Conservation (phyloP, 176 grass and related monocot genomes). For the Oryza coarctata region DNA sequence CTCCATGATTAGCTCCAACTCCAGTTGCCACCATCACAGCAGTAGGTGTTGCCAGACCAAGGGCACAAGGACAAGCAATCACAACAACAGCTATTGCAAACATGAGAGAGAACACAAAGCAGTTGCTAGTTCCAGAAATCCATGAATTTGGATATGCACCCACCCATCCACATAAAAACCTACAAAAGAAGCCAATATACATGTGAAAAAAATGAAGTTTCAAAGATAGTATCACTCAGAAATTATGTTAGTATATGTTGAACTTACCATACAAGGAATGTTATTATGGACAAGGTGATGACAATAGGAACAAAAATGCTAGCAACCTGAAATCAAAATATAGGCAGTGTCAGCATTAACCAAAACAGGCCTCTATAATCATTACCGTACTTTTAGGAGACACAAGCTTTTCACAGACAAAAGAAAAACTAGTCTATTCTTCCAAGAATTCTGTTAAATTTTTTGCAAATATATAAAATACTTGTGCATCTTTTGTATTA, state of each 20-base stretch:
- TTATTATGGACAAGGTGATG: constrained; percentile 81
- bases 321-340: constrained; percentile 61
- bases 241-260: neutral
- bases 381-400: neutral
- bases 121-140: constrained; percentile 75
- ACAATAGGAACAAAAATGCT: constrained; percentile 97
- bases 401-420: neutral
- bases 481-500: neutral
- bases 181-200: constrained; percentile 38
- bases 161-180: constrained; percentile 89
- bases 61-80: constrained; percentile 95
- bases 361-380: constrained; percentile 3
- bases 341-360: constrained; percentile 6
- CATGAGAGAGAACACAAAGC: constrained; percentile 98
- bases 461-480: neutral
- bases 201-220: constrained; percentile 27
- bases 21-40: constrained; percentile 99
- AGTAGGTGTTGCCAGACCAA: constrained; percentile 96
- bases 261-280: constrained; percentile 84
- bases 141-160: constrained; percentile 91
- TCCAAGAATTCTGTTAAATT: neutral
- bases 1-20: constrained; percentile 86
- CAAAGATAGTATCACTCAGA: neutral
- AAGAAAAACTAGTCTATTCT: neutral
- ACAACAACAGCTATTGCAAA: constrained; percentile 98